A percentile compares a stretch with the other conserved stretches of the same genome.
These are phyloP conservation scores for Trypanosomatidae sp. DNA, from an alignment of 208 protist species.

Conservation along the genomic window DNA sequence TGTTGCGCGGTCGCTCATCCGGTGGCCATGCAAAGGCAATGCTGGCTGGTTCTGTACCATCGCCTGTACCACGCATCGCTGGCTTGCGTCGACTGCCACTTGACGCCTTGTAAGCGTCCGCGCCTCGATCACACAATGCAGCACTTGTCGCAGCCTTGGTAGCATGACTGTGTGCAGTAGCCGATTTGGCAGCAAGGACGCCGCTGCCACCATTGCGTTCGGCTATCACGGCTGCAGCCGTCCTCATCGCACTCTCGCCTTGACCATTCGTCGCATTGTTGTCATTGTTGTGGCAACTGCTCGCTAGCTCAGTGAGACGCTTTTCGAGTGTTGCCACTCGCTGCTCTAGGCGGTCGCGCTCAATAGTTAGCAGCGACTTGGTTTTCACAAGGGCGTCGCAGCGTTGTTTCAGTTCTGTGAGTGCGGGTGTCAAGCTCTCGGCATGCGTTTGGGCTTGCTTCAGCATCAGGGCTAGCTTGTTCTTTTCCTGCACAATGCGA, in stretches of 20 bases:
- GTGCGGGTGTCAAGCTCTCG: slow-evolving; percentile 57
- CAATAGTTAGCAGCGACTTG: slow-evolving; percentile 68
- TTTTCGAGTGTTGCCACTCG: slow-evolving; percentile 38
- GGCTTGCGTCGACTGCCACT: not conserved
- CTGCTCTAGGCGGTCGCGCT: slow-evolving; percentile 76
- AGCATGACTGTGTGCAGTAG: no score
- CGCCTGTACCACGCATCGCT: not conserved
- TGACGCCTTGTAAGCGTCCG: no score
- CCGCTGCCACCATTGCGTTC: no score
- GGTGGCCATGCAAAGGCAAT: not conserved
- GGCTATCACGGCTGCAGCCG: no score
- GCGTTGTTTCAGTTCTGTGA: slow-evolving; percentile 68
- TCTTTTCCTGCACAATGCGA: slow-evolving; percentile 82
- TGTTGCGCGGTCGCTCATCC: not conserved
- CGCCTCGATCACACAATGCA: no score
- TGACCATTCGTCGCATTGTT: no score
- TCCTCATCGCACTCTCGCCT: no score
- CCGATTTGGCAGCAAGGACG: no score
- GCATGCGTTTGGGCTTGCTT: slow-evolving; percentile 59
- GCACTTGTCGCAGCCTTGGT: no score
- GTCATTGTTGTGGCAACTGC: no score
- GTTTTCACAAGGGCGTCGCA: slow-evolving; percentile 72
- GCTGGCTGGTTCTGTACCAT: not conserved
- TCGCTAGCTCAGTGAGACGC: no score
- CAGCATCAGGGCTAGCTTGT: slow-evolving; percentile 51